Conservation (phyloP, 2,329 filamentous ascomycete genomes). For the Fusarium hainanense region DNA sequence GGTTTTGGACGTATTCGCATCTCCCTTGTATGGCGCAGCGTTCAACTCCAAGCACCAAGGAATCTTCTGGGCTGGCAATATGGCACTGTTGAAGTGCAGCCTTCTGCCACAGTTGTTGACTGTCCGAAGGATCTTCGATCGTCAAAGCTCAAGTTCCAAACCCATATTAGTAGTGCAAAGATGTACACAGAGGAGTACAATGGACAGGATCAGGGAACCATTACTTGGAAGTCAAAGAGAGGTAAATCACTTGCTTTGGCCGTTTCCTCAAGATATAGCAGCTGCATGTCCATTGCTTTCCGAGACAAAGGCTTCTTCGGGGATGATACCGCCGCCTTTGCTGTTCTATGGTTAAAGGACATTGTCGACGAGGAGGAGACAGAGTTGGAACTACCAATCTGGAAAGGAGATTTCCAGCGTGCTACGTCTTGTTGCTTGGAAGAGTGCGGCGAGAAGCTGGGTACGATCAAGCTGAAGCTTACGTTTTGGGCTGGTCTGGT, state of each 20-base stretch:
- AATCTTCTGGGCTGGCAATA: constrained; percentile 76
- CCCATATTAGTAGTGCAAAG: constrained; percentile 67
- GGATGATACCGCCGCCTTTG: constrained; percentile 70
- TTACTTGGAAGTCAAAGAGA: constrained; percentile 65
- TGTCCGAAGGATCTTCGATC: constrained; percentile 61
- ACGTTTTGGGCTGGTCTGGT: constrained; percentile 54
- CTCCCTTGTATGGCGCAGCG: constrained; percentile 78
- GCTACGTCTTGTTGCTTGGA: constrained; percentile 60
- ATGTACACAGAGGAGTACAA: constrained; percentile 58
- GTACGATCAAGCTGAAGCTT: constrained; percentile 55
- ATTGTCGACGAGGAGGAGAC: constrained; percentile 73
- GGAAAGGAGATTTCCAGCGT: constrained; percentile 66
- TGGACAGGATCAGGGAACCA: constrained; percentile 50
- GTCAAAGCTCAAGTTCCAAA: constrained; percentile 69
- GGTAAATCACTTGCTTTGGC: constrained; percentile 59
- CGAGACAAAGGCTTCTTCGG: constrained; percentile 54
- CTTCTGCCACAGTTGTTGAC: constrained; percentile 56
- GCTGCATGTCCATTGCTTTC: constrained; percentile 67
- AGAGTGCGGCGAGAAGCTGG: constrained; percentile 61
- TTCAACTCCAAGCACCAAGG: constrained; percentile 69
- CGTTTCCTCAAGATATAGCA: constrained; percentile 68
- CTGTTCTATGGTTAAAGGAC: constrained; percentile 76
- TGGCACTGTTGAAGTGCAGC: constrained; percentile 74
- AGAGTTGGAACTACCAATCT: constrained; percentile 69
- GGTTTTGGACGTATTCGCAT: constrained; percentile 76